Conservation (phyloP, 495 filamentous ascomycete species). For the Podospora didyma region DNA sequence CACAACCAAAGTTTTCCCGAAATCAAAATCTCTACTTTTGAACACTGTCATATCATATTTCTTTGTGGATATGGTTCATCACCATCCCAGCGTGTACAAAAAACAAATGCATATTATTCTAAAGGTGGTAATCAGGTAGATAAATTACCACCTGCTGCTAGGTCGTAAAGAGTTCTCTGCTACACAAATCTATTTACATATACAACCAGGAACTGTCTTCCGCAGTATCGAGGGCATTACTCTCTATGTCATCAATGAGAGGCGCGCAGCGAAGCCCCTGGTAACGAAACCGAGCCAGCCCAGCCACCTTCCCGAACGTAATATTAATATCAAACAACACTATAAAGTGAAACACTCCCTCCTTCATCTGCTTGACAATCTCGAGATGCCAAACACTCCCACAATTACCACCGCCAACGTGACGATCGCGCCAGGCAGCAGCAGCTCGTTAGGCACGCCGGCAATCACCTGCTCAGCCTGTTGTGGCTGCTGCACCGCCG, state of each 20-base stretch:
- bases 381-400: slow-evolving; percentile 86
- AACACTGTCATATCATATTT: too few relatives aligned
- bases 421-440: slow-evolving; percentile 93
- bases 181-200: background rate
- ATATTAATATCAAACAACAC: background rate
- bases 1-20: too few relatives aligned
- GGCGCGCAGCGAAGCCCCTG: too few relatives aligned
- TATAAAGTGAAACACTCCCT: background rate
- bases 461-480: slow-evolving; percentile 76
- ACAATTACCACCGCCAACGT: slow-evolving; percentile 90
- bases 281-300: background rate
- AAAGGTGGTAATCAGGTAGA: background rate
- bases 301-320: background rate
- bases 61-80: too few relatives aligned
- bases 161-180: background rate
- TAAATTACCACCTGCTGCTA: background rate
- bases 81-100: background rate
- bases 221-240: too few relatives aligned
- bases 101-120: background rate
- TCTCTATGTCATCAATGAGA: too few relatives aligned
- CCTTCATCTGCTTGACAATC: slow-evolving; percentile 61
- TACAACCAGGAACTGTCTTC: too few relatives aligned
- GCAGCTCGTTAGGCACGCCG: slow-evolving; percentile 89
- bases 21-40: too few relatives aligned
- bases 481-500: slow-evolving; percentile 37